phyloP scores from a whole-genome alignment of 179 eudicot genomes.

The Camellia oleifera region DNA sequence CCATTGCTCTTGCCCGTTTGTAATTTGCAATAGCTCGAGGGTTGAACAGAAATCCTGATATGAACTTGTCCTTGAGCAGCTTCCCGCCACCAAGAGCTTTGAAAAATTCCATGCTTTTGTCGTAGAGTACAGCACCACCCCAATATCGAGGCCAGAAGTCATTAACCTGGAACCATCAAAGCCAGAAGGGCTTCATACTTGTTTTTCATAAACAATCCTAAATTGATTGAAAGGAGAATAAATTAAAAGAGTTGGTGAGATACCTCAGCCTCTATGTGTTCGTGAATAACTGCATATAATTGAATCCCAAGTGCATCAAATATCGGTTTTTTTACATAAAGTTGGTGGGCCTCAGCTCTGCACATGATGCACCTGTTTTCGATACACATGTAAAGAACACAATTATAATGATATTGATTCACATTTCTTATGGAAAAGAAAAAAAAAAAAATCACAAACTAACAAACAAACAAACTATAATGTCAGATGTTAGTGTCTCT shows the following conservation, averaged over 20 bases:
- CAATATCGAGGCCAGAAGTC: constrained; percentile 58
- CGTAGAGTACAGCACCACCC: constrained; percentile 44
- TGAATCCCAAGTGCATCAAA: constrained; percentile 53
- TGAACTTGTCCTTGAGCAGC: constrained; percentile 41
- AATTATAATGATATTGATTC: not conserved
- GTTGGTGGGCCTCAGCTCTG: constrained; percentile 59
- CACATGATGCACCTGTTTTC: constrained; percentile 59
- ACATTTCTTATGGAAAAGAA: not conserved
- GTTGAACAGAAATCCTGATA: constrained; percentile 47
- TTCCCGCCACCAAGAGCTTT: constrained; percentile 57
- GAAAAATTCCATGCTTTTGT: constrained; percentile 38
- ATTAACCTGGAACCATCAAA: constrained; percentile 29
- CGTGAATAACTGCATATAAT: constrained; percentile 46
- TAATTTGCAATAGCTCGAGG: constrained; percentile 46
- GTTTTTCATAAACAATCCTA: not conserved
- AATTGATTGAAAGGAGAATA: not conserved
- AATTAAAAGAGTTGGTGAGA: not conserved
- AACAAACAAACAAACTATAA: not conserved
- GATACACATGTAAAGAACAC: not conserved
- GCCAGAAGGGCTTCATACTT: not conserved
- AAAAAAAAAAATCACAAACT: not conserved
- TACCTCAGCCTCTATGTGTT: constrained; percentile 50
- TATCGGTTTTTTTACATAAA: constrained; percentile 42
- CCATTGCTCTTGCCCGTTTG: constrained; percentile 46
- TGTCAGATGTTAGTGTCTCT: no score